A percentile compares a stretch with the other conserved stretches of the same genome.
phyloP scores from a whole-genome alignment of 306 rosid species.

The Sophora flavescens region DNA sequence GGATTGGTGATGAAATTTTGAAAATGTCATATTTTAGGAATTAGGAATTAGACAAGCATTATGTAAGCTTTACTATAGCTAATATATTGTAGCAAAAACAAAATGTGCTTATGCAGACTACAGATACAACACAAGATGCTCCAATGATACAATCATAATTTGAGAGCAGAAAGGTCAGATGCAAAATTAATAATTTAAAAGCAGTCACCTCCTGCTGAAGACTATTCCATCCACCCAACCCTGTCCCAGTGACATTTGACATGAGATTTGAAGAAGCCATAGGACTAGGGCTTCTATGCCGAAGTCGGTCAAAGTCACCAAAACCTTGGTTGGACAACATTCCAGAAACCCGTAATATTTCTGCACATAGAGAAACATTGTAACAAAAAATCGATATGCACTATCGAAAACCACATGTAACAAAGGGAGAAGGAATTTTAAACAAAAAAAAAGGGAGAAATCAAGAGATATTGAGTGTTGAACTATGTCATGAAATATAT shows the following conservation, averaged over 20 bases:
- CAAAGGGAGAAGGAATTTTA: background rate
- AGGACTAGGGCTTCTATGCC: slow-evolving; percentile 99
- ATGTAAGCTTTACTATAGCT: background rate
- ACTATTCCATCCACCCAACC: slow-evolving; percentile 90
- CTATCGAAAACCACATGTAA: slow-evolving; percentile 28
- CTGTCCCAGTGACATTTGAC: slow-evolving; percentile 81
- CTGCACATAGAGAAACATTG: slow-evolving; percentile 63
- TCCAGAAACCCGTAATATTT: slow-evolving; percentile 92
- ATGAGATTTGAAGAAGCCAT: slow-evolving; percentile 95
- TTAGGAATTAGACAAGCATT: slow-evolving; percentile 18
- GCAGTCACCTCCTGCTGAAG: slow-evolving; percentile 85
- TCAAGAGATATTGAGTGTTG: slow-evolving; percentile 12
- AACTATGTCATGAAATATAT: background rate
- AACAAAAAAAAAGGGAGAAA: background rate
- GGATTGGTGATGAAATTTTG: slow-evolving; percentile 7
- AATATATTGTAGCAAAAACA: slow-evolving; percentile 4
- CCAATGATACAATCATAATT: slow-evolving; percentile 24
- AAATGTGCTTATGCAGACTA: background rate
- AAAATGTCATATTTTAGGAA: slow-evolving; percentile 3
- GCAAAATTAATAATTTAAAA: slow-evolving; percentile 25
- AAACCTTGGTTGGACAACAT: slow-evolving; percentile 98
- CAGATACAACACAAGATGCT: slow-evolving; percentile 15
- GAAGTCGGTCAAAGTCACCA: slow-evolving; percentile 93
- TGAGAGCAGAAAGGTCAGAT: slow-evolving; percentile 14
- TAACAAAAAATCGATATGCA: slow-evolving; percentile 45